Conservation (phyloP, 805 yeast species). For the Kregervanrija fluxuum region DNA sequence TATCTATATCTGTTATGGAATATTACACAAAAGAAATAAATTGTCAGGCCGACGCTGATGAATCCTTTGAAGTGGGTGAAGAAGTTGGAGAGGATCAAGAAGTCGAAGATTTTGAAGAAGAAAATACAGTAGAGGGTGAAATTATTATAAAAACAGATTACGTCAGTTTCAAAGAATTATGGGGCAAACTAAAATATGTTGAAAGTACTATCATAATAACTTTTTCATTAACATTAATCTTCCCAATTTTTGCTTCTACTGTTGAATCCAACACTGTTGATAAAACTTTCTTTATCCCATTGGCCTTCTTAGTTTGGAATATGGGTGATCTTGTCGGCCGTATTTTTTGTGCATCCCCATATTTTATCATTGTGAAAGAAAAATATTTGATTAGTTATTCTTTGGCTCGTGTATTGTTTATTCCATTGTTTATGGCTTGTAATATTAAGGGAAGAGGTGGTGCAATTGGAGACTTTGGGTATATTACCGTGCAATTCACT, state of each 20-base stretch:
- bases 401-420: conserved; percentile 44
- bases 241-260: conserved; percentile 85
- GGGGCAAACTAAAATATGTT: conserved; percentile 55
- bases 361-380: conserved; percentile 37
- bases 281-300: conserved; percentile 53
- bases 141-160: conserved; percentile 18
- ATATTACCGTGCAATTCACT: conserved; percentile 59
- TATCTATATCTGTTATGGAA: conserved; percentile 16
- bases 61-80: neutral
- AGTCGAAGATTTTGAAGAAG: conserved; percentile 2
- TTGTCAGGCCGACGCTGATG: conserved; percentile 1
- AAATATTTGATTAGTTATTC: conserved; percentile 46
- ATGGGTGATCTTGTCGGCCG: conserved; percentile 82
- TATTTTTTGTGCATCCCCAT: conserved; percentile 47
- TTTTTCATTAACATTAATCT: conserved; percentile 66
- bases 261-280: conserved; percentile 39
- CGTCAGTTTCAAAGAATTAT: conserved; percentile 54
- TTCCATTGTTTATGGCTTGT: conserved; percentile 70
- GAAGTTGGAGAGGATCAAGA: neutral
- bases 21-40: conserved; percentile 14
- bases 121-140: neutral
- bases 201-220: conserved; percentile 66
- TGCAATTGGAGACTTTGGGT: conserved; percentile 55
- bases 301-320: conserved; percentile 83
- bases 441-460: conserved; percentile 40